Percentiles rank a stretch among this genome's conserved stretches.
Conservation (phyloP, 2,329 filamentous ascomycete genomes). For the Parastagonospora nodorum region DNA sequence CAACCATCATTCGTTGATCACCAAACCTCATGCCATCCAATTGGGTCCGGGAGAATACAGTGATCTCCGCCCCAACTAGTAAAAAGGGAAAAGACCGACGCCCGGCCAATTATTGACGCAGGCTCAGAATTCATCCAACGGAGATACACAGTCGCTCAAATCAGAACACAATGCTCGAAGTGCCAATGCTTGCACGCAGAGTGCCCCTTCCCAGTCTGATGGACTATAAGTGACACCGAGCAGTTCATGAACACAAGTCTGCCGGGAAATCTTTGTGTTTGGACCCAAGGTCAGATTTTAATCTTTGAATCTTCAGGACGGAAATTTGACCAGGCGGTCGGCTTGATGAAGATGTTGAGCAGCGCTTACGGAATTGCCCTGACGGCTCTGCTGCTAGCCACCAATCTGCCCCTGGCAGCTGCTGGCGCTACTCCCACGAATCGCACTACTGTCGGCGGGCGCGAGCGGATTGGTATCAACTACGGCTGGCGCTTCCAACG, state of each 20-base stretch:
- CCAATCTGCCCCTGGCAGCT: not conserved
- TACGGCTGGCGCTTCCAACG: slow-evolving; percentile 46
- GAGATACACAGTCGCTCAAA: slow-evolving; percentile 1
- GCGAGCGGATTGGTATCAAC: slow-evolving; percentile 39
- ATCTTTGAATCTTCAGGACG: not conserved
- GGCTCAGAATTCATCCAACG: slow-evolving; percentile 1
- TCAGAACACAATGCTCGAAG: not conserved
- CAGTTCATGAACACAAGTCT: not conserved
- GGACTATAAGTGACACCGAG: not conserved
- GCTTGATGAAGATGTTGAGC: not conserved
- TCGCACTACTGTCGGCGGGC: not conserved
- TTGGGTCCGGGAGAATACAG: not conserved
- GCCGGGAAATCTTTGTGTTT: not conserved
- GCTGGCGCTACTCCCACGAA: not conserved
- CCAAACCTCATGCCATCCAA: not conserved
- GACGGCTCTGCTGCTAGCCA: slow-evolving; percentile 1
- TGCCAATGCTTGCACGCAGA: not conserved
- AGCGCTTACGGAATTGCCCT: slow-evolving; percentile 1
- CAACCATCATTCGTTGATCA: not conserved
- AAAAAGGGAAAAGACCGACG: not conserved
- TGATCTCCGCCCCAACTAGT: not conserved
- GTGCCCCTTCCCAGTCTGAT: not conserved
- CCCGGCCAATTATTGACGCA: not conserved
- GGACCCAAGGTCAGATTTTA: not conserved
- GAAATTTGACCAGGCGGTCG: not conserved